phyloP scores from a whole-genome alignment of 1,284 basidiomycete species.

The Ceratobasidium sp. region DNA sequence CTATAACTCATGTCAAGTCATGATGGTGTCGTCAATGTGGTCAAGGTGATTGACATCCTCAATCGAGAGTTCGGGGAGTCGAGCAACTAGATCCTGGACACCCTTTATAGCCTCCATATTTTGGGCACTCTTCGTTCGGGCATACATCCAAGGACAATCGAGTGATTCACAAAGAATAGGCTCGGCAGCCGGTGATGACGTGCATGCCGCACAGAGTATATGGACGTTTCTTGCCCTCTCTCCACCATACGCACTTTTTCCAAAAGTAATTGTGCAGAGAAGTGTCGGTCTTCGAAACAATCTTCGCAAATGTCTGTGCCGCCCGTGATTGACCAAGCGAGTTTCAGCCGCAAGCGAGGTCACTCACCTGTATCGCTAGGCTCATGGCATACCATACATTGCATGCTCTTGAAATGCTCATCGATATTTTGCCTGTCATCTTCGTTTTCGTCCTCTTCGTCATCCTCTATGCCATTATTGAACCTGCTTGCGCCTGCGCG shows the following conservation, averaged over 20 bases:
- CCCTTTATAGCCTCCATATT: slow-evolving; percentile 59
- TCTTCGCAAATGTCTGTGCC: slow-evolving; percentile 68
- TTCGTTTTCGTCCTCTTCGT: slow-evolving; percentile 47
- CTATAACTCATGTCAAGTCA: not conserved
- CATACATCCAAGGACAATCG: slow-evolving; percentile 85
- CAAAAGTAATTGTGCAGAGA: slow-evolving; percentile 67
- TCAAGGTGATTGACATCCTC: not conserved
- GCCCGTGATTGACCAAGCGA: slow-evolving; percentile 11
- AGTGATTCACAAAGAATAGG: slow-evolving; percentile 77
- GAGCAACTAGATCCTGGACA: slow-evolving; percentile 47
- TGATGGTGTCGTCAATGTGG: not conserved
- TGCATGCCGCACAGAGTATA: slow-evolving; percentile 74
- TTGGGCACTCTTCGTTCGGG: slow-evolving; percentile 69
- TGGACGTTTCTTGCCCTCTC: slow-evolving; percentile 63
- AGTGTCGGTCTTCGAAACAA: slow-evolving; percentile 63
- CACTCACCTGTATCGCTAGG: slow-evolving; percentile 62
- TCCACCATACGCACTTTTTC: slow-evolving; percentile 67
- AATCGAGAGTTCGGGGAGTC: slow-evolving; percentile 16
- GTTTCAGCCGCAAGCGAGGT: not conserved
- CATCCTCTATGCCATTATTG: slow-evolving; percentile 57
- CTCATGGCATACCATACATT: slow-evolving; percentile 73
- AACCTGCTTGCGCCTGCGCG: slow-evolving; percentile 50
- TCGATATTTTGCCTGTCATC: slow-evolving; percentile 65
- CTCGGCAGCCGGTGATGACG: slow-evolving; percentile 63
- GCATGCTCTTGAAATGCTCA: slow-evolving; percentile 75